Conservation (phyloP, 2,329 filamentous ascomycete species). For the Harringtonia lauricola region DNA sequence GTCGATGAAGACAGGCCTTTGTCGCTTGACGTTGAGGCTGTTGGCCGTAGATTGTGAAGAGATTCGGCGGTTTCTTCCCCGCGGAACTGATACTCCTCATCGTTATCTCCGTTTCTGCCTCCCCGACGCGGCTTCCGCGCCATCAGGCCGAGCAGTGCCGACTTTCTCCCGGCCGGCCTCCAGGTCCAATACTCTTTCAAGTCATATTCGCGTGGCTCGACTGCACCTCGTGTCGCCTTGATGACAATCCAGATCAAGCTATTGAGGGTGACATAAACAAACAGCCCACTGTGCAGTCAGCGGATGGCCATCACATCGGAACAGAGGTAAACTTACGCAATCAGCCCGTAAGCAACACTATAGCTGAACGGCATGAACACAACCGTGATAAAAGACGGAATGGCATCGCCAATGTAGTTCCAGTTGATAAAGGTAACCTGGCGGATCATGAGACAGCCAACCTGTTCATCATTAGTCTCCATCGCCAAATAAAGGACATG, state of each 20-base stretch:
- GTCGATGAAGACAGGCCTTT: not conserved
- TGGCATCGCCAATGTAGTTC: constrained; percentile 63
- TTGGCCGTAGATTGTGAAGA: constrained; percentile 4
- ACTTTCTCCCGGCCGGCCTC: constrained; percentile 34
- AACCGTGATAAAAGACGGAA: constrained; percentile 67
- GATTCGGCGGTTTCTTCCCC: constrained; percentile 5
- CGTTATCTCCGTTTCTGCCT: constrained; percentile 8
- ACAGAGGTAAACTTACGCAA: constrained; percentile 40
- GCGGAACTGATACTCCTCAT: constrained; percentile 5
- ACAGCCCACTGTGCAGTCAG: constrained; percentile 30
- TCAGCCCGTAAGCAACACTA: constrained; percentile 67
- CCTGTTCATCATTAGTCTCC: too few relatives aligned
- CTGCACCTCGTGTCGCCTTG: constrained; percentile 26
- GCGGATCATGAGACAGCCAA: constrained; percentile 69
- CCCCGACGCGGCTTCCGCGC: constrained; percentile 16
- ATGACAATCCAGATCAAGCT: constrained; percentile 33
- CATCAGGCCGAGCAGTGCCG: constrained; percentile 33
- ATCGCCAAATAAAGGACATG: too few relatives aligned
- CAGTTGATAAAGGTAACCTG: constrained; percentile 68
- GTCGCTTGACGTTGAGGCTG: not conserved
- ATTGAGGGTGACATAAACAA: constrained; percentile 42
- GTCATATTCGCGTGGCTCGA: constrained; percentile 40
- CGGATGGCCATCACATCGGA: not conserved
- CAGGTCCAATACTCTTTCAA: constrained; percentile 46
- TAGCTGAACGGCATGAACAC: constrained; percentile 70